Base-by-base conservation (phyloP, 2,329 filamentous ascomycete genomes). In the Plectosphaerella cucumerina region DNA sequence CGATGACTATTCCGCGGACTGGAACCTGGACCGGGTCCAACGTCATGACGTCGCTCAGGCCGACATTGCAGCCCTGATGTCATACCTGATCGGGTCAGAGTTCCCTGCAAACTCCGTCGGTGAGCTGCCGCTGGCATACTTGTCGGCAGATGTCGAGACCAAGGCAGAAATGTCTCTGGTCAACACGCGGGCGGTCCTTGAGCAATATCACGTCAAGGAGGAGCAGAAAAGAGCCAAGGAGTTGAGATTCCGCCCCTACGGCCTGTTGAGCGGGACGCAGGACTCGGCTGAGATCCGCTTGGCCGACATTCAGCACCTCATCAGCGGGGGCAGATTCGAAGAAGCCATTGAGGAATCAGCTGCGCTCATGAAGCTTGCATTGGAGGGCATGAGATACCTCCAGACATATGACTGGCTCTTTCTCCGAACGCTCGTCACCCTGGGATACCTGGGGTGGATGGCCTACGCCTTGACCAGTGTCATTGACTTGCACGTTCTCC, bases 371-470 rank as follows among this genome's bases (percentile, higher is more conserved):
- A 80, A 87, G 53, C 72, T 89, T 47, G 87, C 84, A 2, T 77
- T 99, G 1, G 81, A 90, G 54, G 94, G 94, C 8, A 74, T 99
- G 53, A 83, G 94, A 47, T 99, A 99, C 66, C 78, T 99, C 22
- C 94, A 99, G 69, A 99, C 92, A 0, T 99, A 99, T 62, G 94
- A 99, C 71, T 99, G 94, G 94, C 77, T 99, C 3, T 99, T 99
- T 70, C 73, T 99, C 34, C 81, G 94, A 53, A 87, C 90, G 2
- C 77, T 99, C 47, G 87, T 99, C 53, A 97, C 94, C 2, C 65
- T 88, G 12, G 94, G 94, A 17, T 99, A 97, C 62, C 72, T 97
- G 8, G 94, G 94, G 18, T 99, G 93, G 93, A 95, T 97, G 63
- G 87, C 88, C 1, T 99, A 92, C 68, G 90, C 92, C 2, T 74